Evolutionary conservation across 495 filamentous ascomycete genomes (phyloP), one percentile per base, ranked within the genome.

Genomic region (Parmelia sp.): DNA sequence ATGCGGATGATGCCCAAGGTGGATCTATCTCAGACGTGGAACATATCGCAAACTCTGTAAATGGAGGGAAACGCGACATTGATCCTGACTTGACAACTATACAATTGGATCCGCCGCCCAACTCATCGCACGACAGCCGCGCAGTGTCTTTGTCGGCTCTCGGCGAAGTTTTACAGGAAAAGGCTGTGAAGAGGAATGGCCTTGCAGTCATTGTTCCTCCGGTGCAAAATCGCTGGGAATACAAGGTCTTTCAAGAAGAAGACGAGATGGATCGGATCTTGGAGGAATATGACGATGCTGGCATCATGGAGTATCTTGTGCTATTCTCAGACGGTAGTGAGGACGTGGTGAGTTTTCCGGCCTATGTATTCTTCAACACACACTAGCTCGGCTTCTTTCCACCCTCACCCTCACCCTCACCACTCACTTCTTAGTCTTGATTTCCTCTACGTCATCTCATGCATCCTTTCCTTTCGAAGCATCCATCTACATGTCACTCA

Each of bases 181-280:
- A 64, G 8, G 42, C 59, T 44, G 58, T 68, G 8, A 40, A 58
- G 47, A 65, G 60, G 23, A 42, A 67, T 29, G 51, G 66, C 17
- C 61, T 75, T 49, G 66, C 71, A 36, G 74, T 83, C 25, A 68
- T 79, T 39, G 71, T 83, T 12, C 80, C 80, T 12, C 53, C 60
- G 0, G 68, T 78, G 29, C 60, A 71, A 27, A 68, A 76, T n/a
- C 62, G 66, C 5, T 74, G 76, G 62, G 79, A 83, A 60, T 86
- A 83, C 66, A 70, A 79, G 37, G 75, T 72, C 58, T 75, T 81
- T 14, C 73, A 72, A n/a, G 82, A 78, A 11, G 77, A 82, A 63
- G 77, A 72, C 60, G 70, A 69, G 5, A 76, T 78, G 33, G 72
- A 72, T 40, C 68, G 70, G 14, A 70, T 85, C 25, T 65, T 83